phyloP scores from a whole-genome alignment of 345 rosid genomes.

The Eucalyptus sideroxylon region DNA sequence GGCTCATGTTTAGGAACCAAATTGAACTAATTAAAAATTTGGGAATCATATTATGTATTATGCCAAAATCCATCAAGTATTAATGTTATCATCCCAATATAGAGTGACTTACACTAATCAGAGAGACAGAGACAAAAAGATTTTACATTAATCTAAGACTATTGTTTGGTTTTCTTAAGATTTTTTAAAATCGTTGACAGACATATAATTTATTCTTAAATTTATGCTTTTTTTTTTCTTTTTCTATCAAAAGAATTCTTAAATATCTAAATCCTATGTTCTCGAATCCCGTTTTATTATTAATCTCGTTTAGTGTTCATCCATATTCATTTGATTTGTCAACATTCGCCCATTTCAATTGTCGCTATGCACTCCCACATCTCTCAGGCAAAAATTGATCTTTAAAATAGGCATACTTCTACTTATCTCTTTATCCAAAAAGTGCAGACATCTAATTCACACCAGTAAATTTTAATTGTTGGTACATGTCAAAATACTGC shows the following conservation, averaged over 20 bases:
- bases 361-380: neutral
- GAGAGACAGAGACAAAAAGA: neutral
- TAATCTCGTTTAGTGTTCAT: neutral
- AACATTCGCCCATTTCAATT: neutral
- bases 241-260: neutral
- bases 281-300: neutral
- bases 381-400: neutral
- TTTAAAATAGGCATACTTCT: neutral
- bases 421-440: neutral
- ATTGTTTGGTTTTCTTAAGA: neutral
- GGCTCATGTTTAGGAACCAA: rapidly evolving
- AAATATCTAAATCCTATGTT: neutral
- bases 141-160: neutral
- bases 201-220: neutral
- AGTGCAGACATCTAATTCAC: neutral
- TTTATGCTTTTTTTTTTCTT: neutral
- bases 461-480: neutral
- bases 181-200: neutral
- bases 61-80: too few species aligned
- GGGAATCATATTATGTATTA: rapidly evolving
- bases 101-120: neutral
- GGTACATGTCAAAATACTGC: neutral
- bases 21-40: too few species aligned
- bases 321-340: neutral
- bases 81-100: neutral